Conservation (phyloP, 2,329 filamentous ascomycete genomes). For the Plectosphaerella plurivora region DNA sequence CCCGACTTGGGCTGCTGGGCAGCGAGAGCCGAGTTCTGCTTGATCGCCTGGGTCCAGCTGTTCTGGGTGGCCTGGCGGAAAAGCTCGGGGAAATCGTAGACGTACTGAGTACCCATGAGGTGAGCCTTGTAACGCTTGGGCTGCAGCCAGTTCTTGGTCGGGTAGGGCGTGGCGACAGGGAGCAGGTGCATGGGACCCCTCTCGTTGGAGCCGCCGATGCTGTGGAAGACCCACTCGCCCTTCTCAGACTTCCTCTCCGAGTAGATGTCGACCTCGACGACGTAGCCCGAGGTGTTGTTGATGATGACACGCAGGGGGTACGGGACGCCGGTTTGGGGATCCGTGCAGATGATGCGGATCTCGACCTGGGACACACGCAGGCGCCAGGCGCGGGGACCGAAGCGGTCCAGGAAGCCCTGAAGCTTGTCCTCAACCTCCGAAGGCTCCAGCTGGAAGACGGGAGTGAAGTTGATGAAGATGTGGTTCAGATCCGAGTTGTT, state of each 20-base stretch:
- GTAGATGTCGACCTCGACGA: conserved; percentile 96
- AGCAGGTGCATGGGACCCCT: conserved; percentile 93
- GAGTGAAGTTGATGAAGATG: conserved; percentile 99
- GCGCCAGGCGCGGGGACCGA: conserved; percentile 91
- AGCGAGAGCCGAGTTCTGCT: conserved; percentile 67
- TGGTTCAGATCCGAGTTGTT: conserved; percentile 99
- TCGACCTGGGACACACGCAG: conserved; percentile 95
- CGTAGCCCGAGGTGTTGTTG: conserved; percentile 96
- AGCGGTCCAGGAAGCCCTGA: conserved; percentile 92
- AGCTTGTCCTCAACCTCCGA: conserved; percentile 88
- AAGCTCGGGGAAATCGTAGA: conserved; percentile 98
- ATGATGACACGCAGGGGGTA: conserved; percentile 95
- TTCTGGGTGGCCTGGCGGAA: conserved; percentile 98
- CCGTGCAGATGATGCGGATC: conserved; percentile 97
- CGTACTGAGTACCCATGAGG: conserved; percentile 97
- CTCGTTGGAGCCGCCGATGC: conserved; percentile 91
- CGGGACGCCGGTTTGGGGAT: conserved; percentile 75
- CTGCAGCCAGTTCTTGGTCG: conserved; percentile 97
- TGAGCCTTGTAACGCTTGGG: conserved; percentile 99
- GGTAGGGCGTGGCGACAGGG: conserved; percentile 86
- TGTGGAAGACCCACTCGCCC: conserved; percentile 98
- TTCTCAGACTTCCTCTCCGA: conserved; percentile 97
- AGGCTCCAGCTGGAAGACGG: conserved; percentile 88
- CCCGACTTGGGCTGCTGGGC: conserved; percentile 80
- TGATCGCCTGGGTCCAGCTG: conserved; percentile 75